Conservation (phyloP, 179 eudicot species). For the Actinidia arguta region DNA sequence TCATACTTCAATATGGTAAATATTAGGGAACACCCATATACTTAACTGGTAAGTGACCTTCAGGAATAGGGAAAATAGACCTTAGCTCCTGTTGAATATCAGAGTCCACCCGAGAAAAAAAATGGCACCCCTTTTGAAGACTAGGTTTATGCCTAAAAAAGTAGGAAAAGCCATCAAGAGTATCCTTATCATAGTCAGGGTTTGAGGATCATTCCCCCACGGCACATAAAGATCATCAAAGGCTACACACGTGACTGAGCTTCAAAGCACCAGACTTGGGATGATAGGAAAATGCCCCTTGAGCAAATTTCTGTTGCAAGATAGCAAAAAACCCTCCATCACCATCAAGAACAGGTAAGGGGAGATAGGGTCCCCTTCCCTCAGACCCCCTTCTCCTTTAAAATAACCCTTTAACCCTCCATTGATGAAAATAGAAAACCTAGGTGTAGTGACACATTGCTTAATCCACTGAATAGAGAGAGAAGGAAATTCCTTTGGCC, state of each 20-base stretch:
- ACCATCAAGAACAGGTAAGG: not conserved
- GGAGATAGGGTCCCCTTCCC: not conserved
- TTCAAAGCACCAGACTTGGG: not conserved
- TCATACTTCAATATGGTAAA: not conserved
- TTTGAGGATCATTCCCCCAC: not conserved
- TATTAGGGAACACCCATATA: not conserved
- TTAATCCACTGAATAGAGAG: not conserved
- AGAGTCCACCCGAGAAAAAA: not conserved
- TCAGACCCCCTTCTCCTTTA: not conserved
- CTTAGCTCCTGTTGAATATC: not conserved
- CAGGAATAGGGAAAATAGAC: not conserved
- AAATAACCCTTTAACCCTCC: not conserved
- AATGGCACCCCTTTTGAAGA: not conserved
- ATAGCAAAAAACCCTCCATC: not conserved
- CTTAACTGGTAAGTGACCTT: not conserved
- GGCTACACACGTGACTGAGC: too few relatives aligned
- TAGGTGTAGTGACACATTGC: not conserved
- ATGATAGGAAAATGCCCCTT: not conserved
- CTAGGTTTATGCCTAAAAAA: not conserved
- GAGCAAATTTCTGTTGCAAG: too few relatives aligned
- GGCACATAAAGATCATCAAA: not conserved
- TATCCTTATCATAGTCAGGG: not conserved
- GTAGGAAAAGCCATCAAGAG: not conserved
- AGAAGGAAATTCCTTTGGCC: not conserved
- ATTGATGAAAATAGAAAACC: not conserved